phyloP scores from a whole-genome alignment of 192 early-diverging fungal genomes.

The Allomyces arbusculus region DNA sequence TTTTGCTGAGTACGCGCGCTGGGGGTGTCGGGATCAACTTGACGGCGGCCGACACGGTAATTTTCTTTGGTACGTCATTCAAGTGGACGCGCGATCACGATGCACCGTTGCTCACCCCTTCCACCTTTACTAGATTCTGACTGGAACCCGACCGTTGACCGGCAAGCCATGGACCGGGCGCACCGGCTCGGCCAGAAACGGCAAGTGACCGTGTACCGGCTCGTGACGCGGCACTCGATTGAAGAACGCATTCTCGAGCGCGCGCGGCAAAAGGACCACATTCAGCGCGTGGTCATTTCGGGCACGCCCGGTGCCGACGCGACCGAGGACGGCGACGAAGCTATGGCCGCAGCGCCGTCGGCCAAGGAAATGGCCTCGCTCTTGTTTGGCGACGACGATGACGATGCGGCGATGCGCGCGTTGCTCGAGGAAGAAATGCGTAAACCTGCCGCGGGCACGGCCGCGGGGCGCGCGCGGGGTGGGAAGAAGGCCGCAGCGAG shows the following conservation, averaged over 20 bases:
- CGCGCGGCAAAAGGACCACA: constrained; percentile 77
- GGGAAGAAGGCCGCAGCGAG: too few species aligned
- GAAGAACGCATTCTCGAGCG: constrained; percentile 63
- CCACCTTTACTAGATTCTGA: constrained; percentile 24
- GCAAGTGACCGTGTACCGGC: constrained; percentile 63
- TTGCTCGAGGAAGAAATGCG: not conserved
- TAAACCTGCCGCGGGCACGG: not conserved
- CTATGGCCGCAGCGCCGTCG: not conserved
- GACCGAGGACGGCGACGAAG: not conserved
- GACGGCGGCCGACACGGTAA: constrained; percentile 73
- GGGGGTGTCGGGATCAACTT: constrained; percentile 79
- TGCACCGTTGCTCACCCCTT: too few species aligned
- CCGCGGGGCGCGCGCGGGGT: too few species aligned
- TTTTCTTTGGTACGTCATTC: constrained; percentile 56
- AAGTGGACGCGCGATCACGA: too few species aligned
- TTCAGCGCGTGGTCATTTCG: constrained; percentile 80
- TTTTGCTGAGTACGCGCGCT: constrained; percentile 62
- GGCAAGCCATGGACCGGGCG: constrained; percentile 62
- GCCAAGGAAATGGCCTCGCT: constrained; percentile 70
- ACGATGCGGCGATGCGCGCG: not conserved
- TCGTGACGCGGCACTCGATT: constrained; percentile 61
- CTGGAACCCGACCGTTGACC: constrained; percentile 63
- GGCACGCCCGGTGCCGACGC: constrained; percentile 40
- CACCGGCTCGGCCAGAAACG: constrained; percentile 68
- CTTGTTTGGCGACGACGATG: constrained; percentile 52